Conservation (phyloP, 2,329 filamentous ascomycete genomes). For the Aplosporella prunicola region DNA sequence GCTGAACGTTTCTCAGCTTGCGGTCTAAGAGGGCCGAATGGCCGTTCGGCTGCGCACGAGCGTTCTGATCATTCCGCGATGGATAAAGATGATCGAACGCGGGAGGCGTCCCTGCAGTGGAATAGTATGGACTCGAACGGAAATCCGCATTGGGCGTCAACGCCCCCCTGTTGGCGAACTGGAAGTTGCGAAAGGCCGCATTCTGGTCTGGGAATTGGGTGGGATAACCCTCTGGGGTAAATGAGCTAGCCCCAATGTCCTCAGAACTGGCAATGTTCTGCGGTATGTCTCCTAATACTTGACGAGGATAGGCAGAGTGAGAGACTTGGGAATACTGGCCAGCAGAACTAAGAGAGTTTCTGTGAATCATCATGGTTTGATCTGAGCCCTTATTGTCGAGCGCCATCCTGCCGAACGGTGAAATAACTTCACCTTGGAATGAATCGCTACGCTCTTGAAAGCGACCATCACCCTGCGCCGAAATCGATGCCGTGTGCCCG, state of each 20-base stretch:
- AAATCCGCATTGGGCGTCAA: conserved; percentile 33
- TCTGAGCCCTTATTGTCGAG: conserved; percentile 26
- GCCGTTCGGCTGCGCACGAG: conserved; percentile 27
- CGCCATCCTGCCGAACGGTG: conserved; percentile 25
- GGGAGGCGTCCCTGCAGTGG: conserved; percentile 35
- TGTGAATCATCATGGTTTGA: conserved; percentile 22
- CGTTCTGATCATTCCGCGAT: conserved; percentile 30
- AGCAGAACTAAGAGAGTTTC: conserved; percentile 23
- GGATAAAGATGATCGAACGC: conserved; percentile 35
- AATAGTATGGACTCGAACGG: conserved; percentile 40
- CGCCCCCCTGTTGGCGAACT: conserved; percentile 36
- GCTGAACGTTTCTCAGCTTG: conserved; percentile 39
- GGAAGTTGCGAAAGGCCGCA: conserved; percentile 30
- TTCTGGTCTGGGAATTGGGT: conserved; percentile 24
- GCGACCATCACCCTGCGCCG: conserved; percentile 34
- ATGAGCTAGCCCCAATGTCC: conserved; percentile 19
- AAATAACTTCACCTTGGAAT: conserved; percentile 29
- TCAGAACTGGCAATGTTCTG: conserved; percentile 17
- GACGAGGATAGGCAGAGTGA: conserved; percentile 18
- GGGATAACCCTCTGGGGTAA: conserved; percentile 27
- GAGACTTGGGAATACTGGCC: conserved; percentile 17
- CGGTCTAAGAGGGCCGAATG: conserved; percentile 40
- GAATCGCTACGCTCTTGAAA: conserved; percentile 31
- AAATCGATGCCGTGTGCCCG: conserved; percentile 40
- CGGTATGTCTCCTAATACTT: conserved; percentile 18